Conservation (phyloP, 2,329 filamentous ascomycete genomes). For the Fusarium udum region DNA sequence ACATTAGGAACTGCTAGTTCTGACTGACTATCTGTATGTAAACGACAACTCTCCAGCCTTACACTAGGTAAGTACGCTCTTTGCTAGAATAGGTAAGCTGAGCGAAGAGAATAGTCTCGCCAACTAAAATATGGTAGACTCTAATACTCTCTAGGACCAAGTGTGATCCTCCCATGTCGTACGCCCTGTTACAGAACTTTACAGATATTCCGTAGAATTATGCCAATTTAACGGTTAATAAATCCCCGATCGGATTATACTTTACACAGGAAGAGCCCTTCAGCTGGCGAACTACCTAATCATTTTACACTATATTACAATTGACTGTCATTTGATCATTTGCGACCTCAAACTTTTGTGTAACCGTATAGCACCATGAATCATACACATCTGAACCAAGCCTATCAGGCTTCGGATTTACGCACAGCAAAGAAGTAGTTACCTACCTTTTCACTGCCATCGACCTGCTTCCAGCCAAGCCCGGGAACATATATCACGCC, state of each 20-base stretch:
- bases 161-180: neutral
- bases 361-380: constrained; percentile 4
- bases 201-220: neutral
- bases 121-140: constrained; percentile 6
- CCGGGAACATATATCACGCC: constrained; percentile 93
- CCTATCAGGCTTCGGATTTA: constrained; percentile 44
- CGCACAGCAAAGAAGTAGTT: constrained; percentile 96
- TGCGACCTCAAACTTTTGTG: neutral
- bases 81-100: constrained; percentile 6
- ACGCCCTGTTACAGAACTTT: neutral
- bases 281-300: neutral
- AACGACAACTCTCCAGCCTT: neutral
- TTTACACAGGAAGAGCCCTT: neutral
- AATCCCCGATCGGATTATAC: neutral
- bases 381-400: constrained; percentile 12
- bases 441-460: constrained; percentile 83
- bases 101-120: constrained; percentile 4
- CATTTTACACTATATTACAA: constrained; percentile 28
- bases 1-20: neutral
- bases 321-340: neutral
- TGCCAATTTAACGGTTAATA: neutral
- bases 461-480: constrained; percentile 86
- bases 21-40: neutral
- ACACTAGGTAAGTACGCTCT: neutral
- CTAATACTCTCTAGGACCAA: neutral